Conservation (phyloP, 1,139 yeast genomes). For the Taphrina flavorubra region DNA sequence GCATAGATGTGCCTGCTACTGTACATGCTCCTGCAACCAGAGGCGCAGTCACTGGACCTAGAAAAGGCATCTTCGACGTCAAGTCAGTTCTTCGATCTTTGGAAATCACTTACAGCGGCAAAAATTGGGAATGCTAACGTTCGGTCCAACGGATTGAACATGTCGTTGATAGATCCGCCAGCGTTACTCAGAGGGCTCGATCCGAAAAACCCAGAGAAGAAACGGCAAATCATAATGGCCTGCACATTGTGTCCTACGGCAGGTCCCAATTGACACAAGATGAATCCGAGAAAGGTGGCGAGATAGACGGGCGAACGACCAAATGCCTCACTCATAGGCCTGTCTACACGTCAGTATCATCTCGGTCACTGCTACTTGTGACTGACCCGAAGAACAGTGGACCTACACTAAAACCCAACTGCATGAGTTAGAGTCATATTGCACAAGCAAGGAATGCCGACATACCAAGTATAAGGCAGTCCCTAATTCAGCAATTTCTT, state of each 20-base stretch:
- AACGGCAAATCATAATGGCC: conserved; percentile 65
- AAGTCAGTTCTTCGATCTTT: neutral
- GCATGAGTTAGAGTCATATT: neutral
- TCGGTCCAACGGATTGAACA: conserved; percentile 72
- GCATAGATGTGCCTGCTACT: conserved; percentile 21
- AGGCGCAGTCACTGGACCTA: conserved; percentile 19
- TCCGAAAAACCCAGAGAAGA: conserved; percentile 78
- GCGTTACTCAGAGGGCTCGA: conserved; percentile 87
- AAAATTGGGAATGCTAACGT: conserved; percentile 57
- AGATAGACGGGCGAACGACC: conserved; percentile 60
- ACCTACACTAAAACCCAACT: conserved; percentile 5
- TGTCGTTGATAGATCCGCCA: conserved; percentile 82
- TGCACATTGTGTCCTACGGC: conserved; percentile 57
- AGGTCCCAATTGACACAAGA: conserved; percentile 62
- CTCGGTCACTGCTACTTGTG: neutral
- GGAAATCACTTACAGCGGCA: conserved; percentile 50
- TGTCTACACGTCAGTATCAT: conserved; percentile 57
- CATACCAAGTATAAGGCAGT: conserved; percentile 70
- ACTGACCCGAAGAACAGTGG: conserved; percentile 1
- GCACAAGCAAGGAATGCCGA: too few relatives aligned
- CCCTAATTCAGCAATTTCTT: conserved; percentile 69
- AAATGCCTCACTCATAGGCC: conserved; percentile 49
- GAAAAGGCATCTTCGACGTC: conserved; percentile 7
- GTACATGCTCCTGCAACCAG: conserved; percentile 19
- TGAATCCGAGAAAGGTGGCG: conserved; percentile 62